Conservation (phyloP, 139 green algal genomes). For the Nannochloris sp. region DNA sequence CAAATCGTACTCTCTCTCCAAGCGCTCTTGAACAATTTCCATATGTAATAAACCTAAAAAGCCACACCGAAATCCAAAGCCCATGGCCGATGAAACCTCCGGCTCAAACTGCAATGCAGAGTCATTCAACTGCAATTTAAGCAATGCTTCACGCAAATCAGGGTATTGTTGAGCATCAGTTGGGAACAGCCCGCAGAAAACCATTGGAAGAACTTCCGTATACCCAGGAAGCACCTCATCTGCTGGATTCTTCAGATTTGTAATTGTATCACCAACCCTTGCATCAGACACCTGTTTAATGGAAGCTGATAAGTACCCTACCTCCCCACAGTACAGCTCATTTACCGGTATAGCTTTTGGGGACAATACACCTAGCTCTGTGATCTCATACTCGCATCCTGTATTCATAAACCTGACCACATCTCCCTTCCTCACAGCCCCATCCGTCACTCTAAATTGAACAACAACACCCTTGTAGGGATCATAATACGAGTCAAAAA, state of each 20-base stretch:
- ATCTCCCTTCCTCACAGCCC: conserved; percentile 65
- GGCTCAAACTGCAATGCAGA: conserved; percentile 87
- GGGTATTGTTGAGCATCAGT: conserved; percentile 66
- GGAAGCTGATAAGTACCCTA: conserved; percentile 82
- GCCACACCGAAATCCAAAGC: conserved; percentile 96
- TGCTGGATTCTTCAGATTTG: conserved; percentile 42
- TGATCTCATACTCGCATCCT: conserved; percentile 77
- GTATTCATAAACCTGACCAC: conserved; percentile 86
- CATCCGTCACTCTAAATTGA: conserved; percentile 82
- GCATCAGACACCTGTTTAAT: conserved; percentile 90
- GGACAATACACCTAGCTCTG: conserved; percentile 84
- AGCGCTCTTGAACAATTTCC: conserved; percentile 95
- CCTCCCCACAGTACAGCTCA: conserved; percentile 78
- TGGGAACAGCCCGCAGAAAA: conserved; percentile 97
- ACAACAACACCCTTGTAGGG: conserved; percentile 79
- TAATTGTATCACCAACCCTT: conserved; percentile 95
- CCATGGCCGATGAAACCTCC: conserved; percentile 89
- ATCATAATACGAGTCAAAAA: conserved; percentile 99
- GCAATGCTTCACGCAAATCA: conserved; percentile 87
- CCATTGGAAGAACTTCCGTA: conserved; percentile 84
- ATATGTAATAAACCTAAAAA: conserved; percentile 98
- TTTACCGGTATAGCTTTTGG: conserved; percentile 76
- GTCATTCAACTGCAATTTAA: conserved; percentile 98
- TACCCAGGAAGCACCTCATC: conserved; percentile 57
- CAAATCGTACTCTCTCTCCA: conserved; percentile 95